Percentiles rank a stretch among this genome's conserved stretches.
These are phyloP conservation scores for Setomelanomma holmii DNA, from an alignment of 2,329 filamentous ascomycete species.

Conservation along the genomic window DNA sequence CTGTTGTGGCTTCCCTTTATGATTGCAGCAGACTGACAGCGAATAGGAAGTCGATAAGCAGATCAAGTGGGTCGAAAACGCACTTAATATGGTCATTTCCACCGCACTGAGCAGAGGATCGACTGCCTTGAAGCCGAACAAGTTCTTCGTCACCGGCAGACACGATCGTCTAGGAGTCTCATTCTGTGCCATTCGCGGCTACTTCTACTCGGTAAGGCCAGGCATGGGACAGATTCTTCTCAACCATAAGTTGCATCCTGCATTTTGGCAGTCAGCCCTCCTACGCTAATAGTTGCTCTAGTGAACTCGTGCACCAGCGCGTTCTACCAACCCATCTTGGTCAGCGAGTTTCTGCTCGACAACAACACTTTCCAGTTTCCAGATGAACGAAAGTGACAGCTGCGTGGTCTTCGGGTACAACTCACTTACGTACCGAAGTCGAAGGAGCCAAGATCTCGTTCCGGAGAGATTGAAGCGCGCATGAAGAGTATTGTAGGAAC, in stretches of 20 bases:
- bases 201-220: slow-evolving; percentile 16
- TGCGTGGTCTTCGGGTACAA: slow-evolving; percentile 7
- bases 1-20: too few species aligned
- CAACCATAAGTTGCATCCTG: slow-evolving; percentile 2
- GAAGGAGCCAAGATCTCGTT: not conserved
- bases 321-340: slow-evolving; percentile 14
- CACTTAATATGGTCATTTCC: slow-evolving; percentile 10
- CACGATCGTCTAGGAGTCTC: slow-evolving; percentile 2
- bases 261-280: not conserved
- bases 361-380: not conserved
- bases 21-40: not conserved
- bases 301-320: slow-evolving; percentile 17
- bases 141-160: slow-evolving; percentile 12
- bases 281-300: not conserved
- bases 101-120: slow-evolving; percentile 1
- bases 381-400: not conserved
- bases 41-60: not conserved
- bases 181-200: slow-evolving; percentile 16
- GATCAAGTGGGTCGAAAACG: not conserved
- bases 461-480: not conserved
- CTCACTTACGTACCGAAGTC: slow-evolving; percentile 1
- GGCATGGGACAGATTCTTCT: slow-evolving; percentile 14
- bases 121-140: slow-evolving; percentile 9
- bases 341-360: slow-evolving; percentile 12
- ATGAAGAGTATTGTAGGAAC: slow-evolving; percentile 7